phyloP scores from a whole-genome alignment of 257 asterid genomes.

The Mentha longifolia region DNA sequence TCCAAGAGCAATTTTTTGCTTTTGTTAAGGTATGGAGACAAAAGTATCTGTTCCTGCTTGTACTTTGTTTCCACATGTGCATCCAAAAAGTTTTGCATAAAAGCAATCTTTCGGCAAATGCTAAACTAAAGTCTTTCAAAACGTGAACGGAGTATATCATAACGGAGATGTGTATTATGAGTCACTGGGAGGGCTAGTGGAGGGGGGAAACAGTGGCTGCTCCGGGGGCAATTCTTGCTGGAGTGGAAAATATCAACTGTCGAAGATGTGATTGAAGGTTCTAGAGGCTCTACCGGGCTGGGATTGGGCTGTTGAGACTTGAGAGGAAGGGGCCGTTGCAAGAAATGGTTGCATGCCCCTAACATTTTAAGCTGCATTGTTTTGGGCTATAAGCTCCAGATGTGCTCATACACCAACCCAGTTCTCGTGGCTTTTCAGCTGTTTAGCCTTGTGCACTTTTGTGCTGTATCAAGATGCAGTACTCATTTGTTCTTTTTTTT shows the following conservation, averaged over 20 bases:
- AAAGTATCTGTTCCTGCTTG: constrained; percentile 8
- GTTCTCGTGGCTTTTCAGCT: neutral
- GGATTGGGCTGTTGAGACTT: neutral
- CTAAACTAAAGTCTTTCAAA: constrained; percentile 4
- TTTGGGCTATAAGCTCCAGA: neutral
- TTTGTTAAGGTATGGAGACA: constrained; percentile 74
- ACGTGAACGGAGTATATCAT: neutral
- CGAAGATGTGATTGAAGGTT: neutral
- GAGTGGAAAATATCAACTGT: neutral
- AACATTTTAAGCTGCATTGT: no score
- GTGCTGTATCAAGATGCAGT: neutral
- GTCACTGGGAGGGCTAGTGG: neutral
- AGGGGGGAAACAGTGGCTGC: neutral
- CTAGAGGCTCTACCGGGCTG: neutral
- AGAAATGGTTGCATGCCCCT: neutral
- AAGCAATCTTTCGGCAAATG: constrained; percentile 31
- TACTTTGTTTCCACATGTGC: neutral
- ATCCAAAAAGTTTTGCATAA: constrained; percentile 19
- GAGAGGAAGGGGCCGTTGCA: neutral
- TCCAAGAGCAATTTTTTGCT: constrained; percentile 89
- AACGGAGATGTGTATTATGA: constrained; percentile 4
- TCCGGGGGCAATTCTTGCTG: neutral
- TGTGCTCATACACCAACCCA: neutral
- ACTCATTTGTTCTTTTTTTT: constrained; percentile 19
- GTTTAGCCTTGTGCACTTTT: neutral